A percentile compares a stretch with the other conserved stretches of the same genome.
Conservation (phyloP, 768 basidiomycete genomes). For the Tylopilus sp. region DNA sequence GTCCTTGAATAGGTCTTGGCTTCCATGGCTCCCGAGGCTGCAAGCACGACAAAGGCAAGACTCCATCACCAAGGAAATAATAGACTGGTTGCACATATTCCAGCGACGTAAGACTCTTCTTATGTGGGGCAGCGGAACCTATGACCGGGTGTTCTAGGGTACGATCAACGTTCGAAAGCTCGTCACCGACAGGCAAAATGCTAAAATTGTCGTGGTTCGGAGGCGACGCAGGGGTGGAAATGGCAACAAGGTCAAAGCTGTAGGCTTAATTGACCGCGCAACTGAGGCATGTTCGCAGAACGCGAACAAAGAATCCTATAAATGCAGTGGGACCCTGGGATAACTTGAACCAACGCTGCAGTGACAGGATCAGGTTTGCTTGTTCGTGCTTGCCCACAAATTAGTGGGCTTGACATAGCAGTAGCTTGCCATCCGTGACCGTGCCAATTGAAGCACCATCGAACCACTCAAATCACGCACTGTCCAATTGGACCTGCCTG, state of each 20-base stretch:
- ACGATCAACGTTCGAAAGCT: not conserved
- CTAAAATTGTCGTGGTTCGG: not conserved
- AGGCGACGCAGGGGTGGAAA: not conserved
- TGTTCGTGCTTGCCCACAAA: no score
- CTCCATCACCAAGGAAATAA: conserved; percentile 1
- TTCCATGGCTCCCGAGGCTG: conserved; percentile 10
- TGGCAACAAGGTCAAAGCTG: not conserved
- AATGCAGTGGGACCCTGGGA: no score
- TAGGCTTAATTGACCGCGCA: not conserved
- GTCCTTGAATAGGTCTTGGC: conserved; percentile 44
- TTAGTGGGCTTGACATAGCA: no score
- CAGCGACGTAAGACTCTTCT: not conserved
- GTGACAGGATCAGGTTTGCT: no score
- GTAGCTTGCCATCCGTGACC: no score
- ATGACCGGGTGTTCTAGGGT: not conserved
- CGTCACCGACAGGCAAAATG: not conserved
- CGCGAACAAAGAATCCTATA: not conserved
- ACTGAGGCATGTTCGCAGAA: no score
- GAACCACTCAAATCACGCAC: no score
- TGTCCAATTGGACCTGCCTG: no score
- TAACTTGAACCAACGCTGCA: no score
- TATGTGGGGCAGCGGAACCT: conserved; percentile 3
- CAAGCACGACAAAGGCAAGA: conserved; percentile 7
- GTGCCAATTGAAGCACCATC: no score
- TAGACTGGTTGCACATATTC: not conserved